Conservation (phyloP, 768 basidiomycete genomes). For the Pholiota molesta region DNA sequence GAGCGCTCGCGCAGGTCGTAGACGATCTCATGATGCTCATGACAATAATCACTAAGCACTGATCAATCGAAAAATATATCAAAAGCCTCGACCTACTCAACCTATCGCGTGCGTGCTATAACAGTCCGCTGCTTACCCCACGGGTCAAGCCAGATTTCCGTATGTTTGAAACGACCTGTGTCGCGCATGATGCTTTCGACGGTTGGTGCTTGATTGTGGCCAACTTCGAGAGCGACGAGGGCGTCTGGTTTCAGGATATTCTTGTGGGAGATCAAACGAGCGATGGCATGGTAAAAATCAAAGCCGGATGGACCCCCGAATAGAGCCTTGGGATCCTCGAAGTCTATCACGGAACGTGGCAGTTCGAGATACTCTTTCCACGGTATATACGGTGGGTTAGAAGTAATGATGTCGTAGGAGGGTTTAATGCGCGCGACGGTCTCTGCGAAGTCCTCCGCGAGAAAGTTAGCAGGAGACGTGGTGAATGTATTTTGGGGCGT, state of each 20-base stretch:
- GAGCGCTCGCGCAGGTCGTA: constrained; percentile 1
- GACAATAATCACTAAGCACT: constrained; percentile 8
- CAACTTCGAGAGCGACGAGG: constrained; percentile 79
- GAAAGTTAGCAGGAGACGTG: constrained; percentile 42
- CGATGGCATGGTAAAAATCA: constrained; percentile 76
- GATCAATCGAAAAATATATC: background rate
- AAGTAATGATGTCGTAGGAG: constrained; percentile 78
- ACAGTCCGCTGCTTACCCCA: constrained; percentile 80
- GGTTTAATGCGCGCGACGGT: constrained; percentile 34
- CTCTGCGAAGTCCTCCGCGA: constrained; percentile 47
- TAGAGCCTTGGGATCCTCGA: constrained; percentile 83
- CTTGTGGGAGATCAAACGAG: constrained; percentile 53
- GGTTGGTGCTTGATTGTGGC: constrained; percentile 65
- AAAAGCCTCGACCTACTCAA: background rate
- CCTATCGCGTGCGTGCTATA: constrained; percentile 47
- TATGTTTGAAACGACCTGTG: constrained; percentile 45
- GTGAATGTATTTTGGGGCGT: constrained; percentile 42
- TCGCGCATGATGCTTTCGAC: constrained; percentile 61
- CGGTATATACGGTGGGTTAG: constrained; percentile 89
- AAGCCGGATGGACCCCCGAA: constrained; percentile 67
- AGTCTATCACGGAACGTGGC: constrained; percentile 68
- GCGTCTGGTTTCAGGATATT: constrained; percentile 56
- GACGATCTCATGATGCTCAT: constrained; percentile 15
- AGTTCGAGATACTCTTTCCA: constrained; percentile 62
- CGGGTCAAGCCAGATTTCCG: constrained; percentile 80